Evolutionary conservation across 2,329 filamentous ascomycete genomes (phyloP).

Genomic region (Fusarium illudens): DNA sequence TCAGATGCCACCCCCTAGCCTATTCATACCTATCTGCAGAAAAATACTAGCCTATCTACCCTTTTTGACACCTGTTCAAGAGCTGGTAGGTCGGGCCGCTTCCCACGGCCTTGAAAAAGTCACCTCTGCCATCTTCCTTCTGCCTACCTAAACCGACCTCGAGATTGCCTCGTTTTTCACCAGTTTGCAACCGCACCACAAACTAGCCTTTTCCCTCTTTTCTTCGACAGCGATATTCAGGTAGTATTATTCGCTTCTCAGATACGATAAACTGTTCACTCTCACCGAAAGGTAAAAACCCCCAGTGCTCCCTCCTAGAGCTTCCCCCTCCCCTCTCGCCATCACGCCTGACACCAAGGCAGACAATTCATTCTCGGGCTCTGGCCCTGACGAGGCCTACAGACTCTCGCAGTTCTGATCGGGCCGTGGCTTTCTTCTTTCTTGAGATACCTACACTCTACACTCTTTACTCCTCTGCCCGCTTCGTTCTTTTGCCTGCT

Average conservation of each 20-base stretch:
- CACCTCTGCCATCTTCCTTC: background rate
- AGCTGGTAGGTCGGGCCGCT: background rate
- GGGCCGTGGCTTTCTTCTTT: no score
- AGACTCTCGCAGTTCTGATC: no score
- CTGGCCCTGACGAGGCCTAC: no score
- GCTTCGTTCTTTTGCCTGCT: no score
- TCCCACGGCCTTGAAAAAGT: background rate
- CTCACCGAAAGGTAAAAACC: background rate
- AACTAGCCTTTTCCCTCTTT: no score
- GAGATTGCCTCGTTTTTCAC: no score
- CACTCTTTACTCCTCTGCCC: no score
- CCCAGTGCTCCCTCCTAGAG: background rate
- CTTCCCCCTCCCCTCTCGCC: background rate
- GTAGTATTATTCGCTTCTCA: no score
- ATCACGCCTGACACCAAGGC: background rate
- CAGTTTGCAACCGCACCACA: no score
- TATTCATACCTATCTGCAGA: background rate
- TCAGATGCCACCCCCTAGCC: background rate
- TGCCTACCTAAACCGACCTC: no score
- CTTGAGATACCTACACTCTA: no score
- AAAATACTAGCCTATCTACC: background rate
- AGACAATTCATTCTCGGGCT: background rate
- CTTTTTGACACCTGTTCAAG: background rate
- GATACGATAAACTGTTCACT: background rate
- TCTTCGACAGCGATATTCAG: no score